These are phyloP conservation scores for Mycena haematopus DNA, from an alignment of 768 basidiomycete species.

Conservation along the genomic window DNA sequence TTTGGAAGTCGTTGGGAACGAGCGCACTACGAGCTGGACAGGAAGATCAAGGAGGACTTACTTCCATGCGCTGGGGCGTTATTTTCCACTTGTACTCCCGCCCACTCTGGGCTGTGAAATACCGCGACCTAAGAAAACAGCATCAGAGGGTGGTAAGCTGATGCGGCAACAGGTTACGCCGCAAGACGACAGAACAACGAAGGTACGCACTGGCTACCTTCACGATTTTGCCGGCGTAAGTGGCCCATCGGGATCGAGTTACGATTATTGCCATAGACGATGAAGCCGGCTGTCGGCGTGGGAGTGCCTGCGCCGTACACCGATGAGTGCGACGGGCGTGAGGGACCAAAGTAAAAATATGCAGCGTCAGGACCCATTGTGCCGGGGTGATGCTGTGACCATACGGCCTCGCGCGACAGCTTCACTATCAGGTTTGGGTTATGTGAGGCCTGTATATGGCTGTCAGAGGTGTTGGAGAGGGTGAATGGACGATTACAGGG, in stretches of 20 bases:
- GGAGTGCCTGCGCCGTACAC: slow-evolving; percentile 41
- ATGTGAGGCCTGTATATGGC: slow-evolving; percentile 51
- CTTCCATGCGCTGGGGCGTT: slow-evolving; percentile 70
- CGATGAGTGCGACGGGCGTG: slow-evolving; percentile 8
- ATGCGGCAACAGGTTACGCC: background rate
- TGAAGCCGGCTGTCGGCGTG: slow-evolving; percentile 60
- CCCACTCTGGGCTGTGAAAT: slow-evolving; percentile 74
- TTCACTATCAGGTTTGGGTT: slow-evolving; percentile 68
- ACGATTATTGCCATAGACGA: slow-evolving; percentile 72
- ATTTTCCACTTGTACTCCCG: slow-evolving; percentile 81
- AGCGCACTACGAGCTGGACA: slow-evolving; percentile 1
- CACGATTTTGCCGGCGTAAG: slow-evolving; percentile 61
- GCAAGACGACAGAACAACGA: slow-evolving; percentile 1
- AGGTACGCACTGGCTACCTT: slow-evolving; percentile 64
- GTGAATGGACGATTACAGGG: slow-evolving; percentile 22
- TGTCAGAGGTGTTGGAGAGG: background rate
- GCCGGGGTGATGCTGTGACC: slow-evolving; percentile 70
- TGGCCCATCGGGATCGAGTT: slow-evolving; percentile 62
- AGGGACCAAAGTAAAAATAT: slow-evolving; percentile 71
- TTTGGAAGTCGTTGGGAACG: background rate
- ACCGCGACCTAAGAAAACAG: slow-evolving; percentile 60
- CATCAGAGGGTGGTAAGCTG: background rate
- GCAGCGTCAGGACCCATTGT: slow-evolving; percentile 85
- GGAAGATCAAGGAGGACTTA: slow-evolving; percentile 37
- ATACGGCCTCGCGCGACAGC: slow-evolving; percentile 66